Base-by-base conservation (phyloP, 2,329 filamentous ascomycete species). In the Epichloe coenophiala region DNA sequence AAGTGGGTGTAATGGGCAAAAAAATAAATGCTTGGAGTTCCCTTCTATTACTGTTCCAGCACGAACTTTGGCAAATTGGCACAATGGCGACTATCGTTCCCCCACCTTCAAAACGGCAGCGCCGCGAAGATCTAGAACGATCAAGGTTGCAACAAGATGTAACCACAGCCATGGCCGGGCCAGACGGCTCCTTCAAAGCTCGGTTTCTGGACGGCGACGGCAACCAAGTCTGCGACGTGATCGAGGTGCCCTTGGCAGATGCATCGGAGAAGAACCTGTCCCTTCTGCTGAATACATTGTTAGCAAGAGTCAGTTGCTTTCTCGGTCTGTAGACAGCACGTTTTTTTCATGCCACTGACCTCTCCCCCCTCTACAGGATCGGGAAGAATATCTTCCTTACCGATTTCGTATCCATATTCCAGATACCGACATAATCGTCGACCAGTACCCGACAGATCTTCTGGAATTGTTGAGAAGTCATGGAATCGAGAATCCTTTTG, bases 191-290 rank as follows among this genome's bases (percentile, higher is more conserved):
- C 53, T 81, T 94, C 63, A 84, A 88, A 66, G 83, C 94, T 45
- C 86, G 91, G 57, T 96, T 97, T 68, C 77, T 88, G 62, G 89
- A 97, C 65, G 81, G 86, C 55, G 78, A 86, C 75, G 70, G 80
- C 74, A 65, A 88, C 75, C 69, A 88, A 76, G 59, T 84, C 76
- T 65, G 83, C 72, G 66, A 88, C 78, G 66, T 85, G 70, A 64
- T 83, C 46, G 75, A 83, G 59, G 83, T 96, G 41, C 84, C 88
- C 12, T 78, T 96, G 35, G 84, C 84, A 51, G 86, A 96, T 71
- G 86, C 91, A 2, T 85, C 80, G 7, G 87, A 93, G 55, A 91
- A 88, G 71, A 95, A 96, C 59, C 77, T 97, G 3, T 91, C 93
- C 49, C 77, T 90, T 9, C 75, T 96, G 0, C 68, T 95, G 50